phyloP scores from a whole-genome alignment of 805 yeast species.

The Zygotorulaspora chibaensis region DNA sequence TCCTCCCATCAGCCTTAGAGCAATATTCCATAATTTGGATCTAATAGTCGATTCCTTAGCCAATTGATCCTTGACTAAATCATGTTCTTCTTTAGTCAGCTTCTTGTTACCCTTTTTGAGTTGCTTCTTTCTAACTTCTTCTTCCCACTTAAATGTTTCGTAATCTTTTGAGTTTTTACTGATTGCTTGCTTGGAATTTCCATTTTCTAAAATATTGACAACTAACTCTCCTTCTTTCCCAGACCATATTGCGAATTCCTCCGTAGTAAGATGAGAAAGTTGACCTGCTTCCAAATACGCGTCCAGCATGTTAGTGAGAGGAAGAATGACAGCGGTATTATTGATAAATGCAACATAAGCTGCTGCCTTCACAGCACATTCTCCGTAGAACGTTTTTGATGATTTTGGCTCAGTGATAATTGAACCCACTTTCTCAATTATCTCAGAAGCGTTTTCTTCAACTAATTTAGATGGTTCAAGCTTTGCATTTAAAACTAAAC shows the following conservation, averaged over 20 bases:
- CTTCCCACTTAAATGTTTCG: constrained; percentile 88
- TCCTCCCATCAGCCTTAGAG: constrained; percentile 43
- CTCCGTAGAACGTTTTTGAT: constrained; percentile 32
- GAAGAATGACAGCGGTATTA: constrained; percentile 53
- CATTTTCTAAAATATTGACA: constrained; percentile 51
- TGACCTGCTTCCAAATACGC: constrained; percentile 39
- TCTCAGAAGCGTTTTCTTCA: constrained; percentile 23
- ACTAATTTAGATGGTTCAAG: constrained; percentile 65
- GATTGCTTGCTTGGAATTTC: constrained; percentile 43
- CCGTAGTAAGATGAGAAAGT: constrained; percentile 41
- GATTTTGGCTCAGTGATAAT: constrained; percentile 17
- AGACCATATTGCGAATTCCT: constrained; percentile 59
- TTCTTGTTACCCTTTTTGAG: constrained; percentile 51
- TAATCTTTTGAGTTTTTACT: constrained; percentile 79
- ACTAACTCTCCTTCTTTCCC: constrained; percentile 69
- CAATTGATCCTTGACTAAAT: constrained; percentile 56
- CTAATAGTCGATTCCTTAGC: constrained; percentile 59
- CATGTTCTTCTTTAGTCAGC: constrained; percentile 73
- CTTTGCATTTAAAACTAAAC: constrained; percentile 54
- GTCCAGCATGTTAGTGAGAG: constrained; percentile 42
- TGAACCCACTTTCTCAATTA: constrained; percentile 19
- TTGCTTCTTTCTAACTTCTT: constrained; percentile 68
- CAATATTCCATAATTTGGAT: constrained; percentile 37
- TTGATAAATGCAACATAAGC: constrained; percentile 52
- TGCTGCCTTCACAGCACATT: constrained; percentile 50